Evolutionary conservation across 306 rosid species (phyloP).

Genomic region (Clitoria ternatea): DNA sequence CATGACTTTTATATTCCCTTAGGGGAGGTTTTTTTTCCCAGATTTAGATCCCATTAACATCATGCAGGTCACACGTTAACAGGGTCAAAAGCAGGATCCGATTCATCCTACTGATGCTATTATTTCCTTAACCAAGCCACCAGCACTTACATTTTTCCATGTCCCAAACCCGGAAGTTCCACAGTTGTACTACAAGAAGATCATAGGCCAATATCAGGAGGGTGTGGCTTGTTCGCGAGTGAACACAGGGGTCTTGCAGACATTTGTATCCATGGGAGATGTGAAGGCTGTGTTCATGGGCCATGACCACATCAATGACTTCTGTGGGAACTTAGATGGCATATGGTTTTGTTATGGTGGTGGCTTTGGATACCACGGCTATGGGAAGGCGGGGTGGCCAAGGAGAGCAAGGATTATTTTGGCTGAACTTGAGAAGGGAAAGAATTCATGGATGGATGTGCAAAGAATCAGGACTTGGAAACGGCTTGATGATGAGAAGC

Average conservation of each 20-base stretch:
- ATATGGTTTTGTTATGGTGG: conserved; percentile 98
- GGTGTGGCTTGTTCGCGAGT: conserved; percentile 73
- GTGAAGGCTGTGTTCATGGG: conserved; percentile 94
- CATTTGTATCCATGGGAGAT: conserved; percentile 63
- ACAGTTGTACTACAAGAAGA: conserved; percentile 45
- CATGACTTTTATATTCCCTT: conserved; percentile 26
- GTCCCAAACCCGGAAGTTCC: conserved; percentile 83
- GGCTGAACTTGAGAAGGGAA: conserved; percentile 64
- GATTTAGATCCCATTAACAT: conserved; percentile 69
- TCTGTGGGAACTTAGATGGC: conserved; percentile 75
- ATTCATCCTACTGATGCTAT: conserved; percentile 24
- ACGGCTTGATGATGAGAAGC: conserved; percentile 68
- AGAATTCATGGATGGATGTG: conserved; percentile 55
- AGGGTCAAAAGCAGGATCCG: conserved; percentile 48
- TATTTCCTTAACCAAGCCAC: conserved; percentile 23
- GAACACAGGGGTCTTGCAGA: conserved; percentile 67
- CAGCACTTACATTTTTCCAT: conserved; percentile 74
- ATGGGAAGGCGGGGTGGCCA: conserved; percentile 77
- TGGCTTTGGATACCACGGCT: conserved; percentile 89
- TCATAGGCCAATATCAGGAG: conserved; percentile 74
- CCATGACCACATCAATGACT: conserved; percentile 87
- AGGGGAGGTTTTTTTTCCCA: conserved; percentile 44
- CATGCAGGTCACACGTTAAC: conserved; percentile 66
- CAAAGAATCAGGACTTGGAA: conserved; percentile 82
- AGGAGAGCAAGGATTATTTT: conserved; percentile 76